These are phyloP conservation scores for Kuraishia borneana DNA, from an alignment of 805 yeast species.

Conservation along the genomic window DNA sequence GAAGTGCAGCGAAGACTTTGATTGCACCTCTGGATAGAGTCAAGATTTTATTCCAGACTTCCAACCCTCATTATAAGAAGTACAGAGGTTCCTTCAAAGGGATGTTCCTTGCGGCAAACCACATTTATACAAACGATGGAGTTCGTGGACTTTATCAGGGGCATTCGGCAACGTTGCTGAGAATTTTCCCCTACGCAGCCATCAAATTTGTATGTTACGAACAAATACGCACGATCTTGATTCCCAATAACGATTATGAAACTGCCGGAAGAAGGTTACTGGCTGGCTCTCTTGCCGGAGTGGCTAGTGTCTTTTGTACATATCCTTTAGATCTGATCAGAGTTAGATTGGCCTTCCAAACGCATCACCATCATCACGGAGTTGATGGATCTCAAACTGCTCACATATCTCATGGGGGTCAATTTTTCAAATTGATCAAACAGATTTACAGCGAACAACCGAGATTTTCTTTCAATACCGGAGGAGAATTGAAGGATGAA, in stretches of 20 bases:
- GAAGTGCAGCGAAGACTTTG: slow-evolving; percentile 89
- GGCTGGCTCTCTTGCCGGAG: slow-evolving; percentile 88
- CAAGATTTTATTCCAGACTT: slow-evolving; percentile 89
- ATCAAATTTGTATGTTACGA: slow-evolving; percentile 95
- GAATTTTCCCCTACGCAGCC: slow-evolving; percentile 96
- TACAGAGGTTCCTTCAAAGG: slow-evolving; percentile 78
- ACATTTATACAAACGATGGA: slow-evolving; percentile 64
- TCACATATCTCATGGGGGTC: slow-evolving; percentile 16
- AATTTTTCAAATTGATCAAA: slow-evolving; percentile 16
- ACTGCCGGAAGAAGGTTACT: slow-evolving; percentile 70
- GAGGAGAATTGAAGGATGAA: slow-evolving; percentile 17
- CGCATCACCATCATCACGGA: slow-evolving; percentile 21
- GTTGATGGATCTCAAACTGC: too few species aligned
- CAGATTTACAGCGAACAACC: slow-evolving; percentile 22
- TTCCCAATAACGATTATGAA: slow-evolving; percentile 66
- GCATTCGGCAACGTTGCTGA: slow-evolving; percentile 81
- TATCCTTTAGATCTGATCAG: slow-evolving; percentile 88
- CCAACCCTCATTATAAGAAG: slow-evolving; percentile 77
- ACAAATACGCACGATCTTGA: slow-evolving; percentile 70
- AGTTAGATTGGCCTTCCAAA: slow-evolving; percentile 86
- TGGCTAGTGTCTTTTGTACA: slow-evolving; percentile 76
- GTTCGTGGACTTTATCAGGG: slow-evolving; percentile 81
- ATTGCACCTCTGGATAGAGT: slow-evolving; percentile 95
- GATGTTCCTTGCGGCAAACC: slow-evolving; percentile 55
- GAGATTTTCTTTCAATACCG: slow-evolving; percentile 15